Base-by-base conservation (phyloP, 805 yeast genomes). In the Scheffersomyces coipomensis region DNA sequence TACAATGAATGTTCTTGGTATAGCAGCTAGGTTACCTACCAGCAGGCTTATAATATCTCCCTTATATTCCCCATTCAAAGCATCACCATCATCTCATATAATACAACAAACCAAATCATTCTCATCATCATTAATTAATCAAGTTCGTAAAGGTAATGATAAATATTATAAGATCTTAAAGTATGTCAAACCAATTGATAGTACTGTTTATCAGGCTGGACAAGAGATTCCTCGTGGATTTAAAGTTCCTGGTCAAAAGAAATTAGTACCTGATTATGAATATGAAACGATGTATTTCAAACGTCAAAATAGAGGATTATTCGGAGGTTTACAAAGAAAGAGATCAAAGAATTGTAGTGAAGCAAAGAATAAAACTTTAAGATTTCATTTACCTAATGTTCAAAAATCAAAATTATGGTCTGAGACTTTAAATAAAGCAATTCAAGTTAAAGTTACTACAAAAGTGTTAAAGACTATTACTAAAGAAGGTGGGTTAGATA, bases 401-500 rank as follows among this genome's bases (percentile, higher is more conserved):
- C 81, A 85, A 34, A 76, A 69, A 46, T 79, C 88, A 56, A 76
- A 74, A 23, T 66, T 93, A 33, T 91, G 96, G 93, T 87, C 96
- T 47, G 96, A 87, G 50, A 67, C 86, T 0, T 72, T 93, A 52
- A 66, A 80, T 42, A 72, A 71, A 48, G 62, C 68, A 29, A 60
- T 89, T 33, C 68, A 69, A 35, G 61, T 88, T 39, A 79, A 75
- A 43, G 80, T 89, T 25, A 82, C 89, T 6, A 78, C 97, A 4
- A 78, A 83, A 43, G 97, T 89, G 5, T 73, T 93, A 56, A 80
- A 83, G 53, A 89, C 97, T 0, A 83, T 93, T 43, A 84, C 87
- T 42, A 87, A 81, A 52, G 98, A 91, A 61, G 99, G 99, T 45
- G 99, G 99, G 4, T 71, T 93, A 40, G 99, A 93, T 58, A 82